Evolutionary conservation across 2,329 filamentous ascomycete genomes (phyloP).

Genomic region (Neofusicoccum parvum): DNA sequence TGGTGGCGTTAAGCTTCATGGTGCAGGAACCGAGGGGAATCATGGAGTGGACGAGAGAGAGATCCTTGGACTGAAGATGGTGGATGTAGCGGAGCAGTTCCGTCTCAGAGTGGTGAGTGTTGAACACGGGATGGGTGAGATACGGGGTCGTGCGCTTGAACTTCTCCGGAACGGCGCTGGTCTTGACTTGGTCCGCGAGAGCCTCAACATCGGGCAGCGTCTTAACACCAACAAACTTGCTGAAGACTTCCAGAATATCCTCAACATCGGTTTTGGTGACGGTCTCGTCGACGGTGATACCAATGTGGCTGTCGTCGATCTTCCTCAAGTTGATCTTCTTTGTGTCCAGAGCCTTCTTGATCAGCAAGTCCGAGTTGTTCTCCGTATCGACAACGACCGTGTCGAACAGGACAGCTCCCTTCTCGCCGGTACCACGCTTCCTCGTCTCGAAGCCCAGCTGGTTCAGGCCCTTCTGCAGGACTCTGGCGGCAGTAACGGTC

Average conservation of each 20-base stretch:
- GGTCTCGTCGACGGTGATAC: slow-evolving; percentile 79
- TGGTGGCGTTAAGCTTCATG: slow-evolving; percentile 95
- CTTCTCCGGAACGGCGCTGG: slow-evolving; percentile 50
- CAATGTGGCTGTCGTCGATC: slow-evolving; percentile 62
- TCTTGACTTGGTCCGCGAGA: slow-evolving; percentile 17
- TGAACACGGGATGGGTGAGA: slow-evolving; percentile 91
- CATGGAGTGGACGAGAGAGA: slow-evolving; percentile 95
- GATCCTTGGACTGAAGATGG: slow-evolving; percentile 89
- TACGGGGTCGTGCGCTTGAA: slow-evolving; percentile 74
- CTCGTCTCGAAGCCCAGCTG: slow-evolving; percentile 66
- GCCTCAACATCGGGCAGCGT: slow-evolving; percentile 43
- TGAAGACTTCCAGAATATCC: slow-evolving; percentile 61
- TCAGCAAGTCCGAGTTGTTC: slow-evolving; percentile 54
- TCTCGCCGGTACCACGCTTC: slow-evolving; percentile 57
- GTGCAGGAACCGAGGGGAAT: slow-evolving; percentile 96
- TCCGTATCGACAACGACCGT: slow-evolving; percentile 68
- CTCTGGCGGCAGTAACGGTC: slow-evolving; percentile 69
- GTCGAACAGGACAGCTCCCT: slow-evolving; percentile 71
- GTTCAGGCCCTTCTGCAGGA: slow-evolving; percentile 66
- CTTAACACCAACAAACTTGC: slow-evolving; percentile 46
- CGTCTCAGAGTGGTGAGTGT: slow-evolving; percentile 91
- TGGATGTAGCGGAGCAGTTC: slow-evolving; percentile 92
- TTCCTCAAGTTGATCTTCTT: slow-evolving; percentile 64
- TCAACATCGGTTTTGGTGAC: slow-evolving; percentile 59
- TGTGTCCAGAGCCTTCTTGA: slow-evolving; percentile 54